Percentiles rank a stretch among this genome's conserved stretches.
phyloP scores from a whole-genome alignment of 352 stramenopile genomes.

The Phytophthora macrochlamydospora region DNA sequence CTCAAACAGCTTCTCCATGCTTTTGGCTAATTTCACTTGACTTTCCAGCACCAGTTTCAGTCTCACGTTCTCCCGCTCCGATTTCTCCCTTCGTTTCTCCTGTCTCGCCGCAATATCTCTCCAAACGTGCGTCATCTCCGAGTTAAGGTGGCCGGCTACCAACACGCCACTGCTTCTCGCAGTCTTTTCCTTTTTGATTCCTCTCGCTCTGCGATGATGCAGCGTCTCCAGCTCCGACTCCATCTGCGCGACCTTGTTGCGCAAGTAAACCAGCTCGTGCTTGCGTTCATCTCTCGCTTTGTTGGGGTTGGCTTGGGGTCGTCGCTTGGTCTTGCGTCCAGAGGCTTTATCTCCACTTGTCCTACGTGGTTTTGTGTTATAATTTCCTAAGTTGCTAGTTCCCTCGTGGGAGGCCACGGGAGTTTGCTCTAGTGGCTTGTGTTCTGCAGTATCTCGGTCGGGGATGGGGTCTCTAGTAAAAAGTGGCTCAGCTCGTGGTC shows the following conservation, averaged over 20 bases:
- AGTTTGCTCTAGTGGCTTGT: neutral
- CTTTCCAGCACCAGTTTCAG: constrained; percentile 37
- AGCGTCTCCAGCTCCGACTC: constrained; percentile 25
- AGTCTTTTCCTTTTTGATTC: neutral
- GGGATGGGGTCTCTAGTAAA: neutral
- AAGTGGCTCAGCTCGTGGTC: neutral
- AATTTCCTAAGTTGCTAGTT: too few species aligned
- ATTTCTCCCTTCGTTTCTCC: constrained; percentile 7
- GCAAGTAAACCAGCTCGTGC: constrained; percentile 34
- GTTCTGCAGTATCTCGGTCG: neutral
- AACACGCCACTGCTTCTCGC: too few species aligned
- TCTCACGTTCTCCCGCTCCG: constrained; percentile 30
- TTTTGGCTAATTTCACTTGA: constrained; percentile 39
- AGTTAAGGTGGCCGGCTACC: neutral
- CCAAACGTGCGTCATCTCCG: constrained; percentile 7
- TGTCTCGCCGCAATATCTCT: constrained; percentile 21
- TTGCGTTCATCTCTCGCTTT: constrained; percentile 26
- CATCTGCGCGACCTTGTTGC: constrained; percentile 25
- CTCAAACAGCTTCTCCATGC: constrained; percentile 33
- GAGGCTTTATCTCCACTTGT: neutral
- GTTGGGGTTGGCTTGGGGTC: constrained; percentile 22
- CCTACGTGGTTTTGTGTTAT: too few species aligned
- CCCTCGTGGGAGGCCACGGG: too few species aligned
- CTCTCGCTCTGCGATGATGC: neutral
- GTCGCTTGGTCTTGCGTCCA: neutral